Evolutionary conservation across 805 yeast genomes (phyloP).

Genomic region (Candida loeiensis): DNA sequence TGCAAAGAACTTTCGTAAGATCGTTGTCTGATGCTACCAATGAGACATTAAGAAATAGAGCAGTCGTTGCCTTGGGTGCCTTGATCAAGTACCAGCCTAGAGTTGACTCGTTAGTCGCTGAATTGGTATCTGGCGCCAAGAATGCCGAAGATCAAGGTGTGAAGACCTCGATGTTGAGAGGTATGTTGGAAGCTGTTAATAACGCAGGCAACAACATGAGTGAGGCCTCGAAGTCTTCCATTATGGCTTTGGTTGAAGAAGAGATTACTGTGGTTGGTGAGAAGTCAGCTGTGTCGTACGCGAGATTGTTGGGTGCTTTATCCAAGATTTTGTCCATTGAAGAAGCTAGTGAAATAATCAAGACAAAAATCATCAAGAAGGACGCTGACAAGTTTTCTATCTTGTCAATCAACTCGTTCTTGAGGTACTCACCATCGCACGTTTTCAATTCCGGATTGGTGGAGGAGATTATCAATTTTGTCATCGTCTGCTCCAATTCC

Average conservation of each 20-base stretch:
- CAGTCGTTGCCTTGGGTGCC: slow-evolving; percentile 87
- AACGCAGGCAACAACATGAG: slow-evolving; percentile 77
- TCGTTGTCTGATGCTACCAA: slow-evolving; percentile 76
- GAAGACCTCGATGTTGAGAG: slow-evolving; percentile 80
- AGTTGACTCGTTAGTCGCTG: slow-evolving; percentile 87
- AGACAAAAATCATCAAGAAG: slow-evolving; percentile 52
- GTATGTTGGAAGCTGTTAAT: slow-evolving; percentile 74
- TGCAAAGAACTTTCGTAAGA: slow-evolving; percentile 94
- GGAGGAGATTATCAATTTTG: slow-evolving; percentile 46
- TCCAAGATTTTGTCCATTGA: slow-evolving; percentile 61
- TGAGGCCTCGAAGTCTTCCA: slow-evolving; percentile 64
- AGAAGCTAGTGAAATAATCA: slow-evolving; percentile 60
- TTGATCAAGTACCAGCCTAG: slow-evolving; percentile 87
- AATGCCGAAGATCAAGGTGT: slow-evolving; percentile 65
- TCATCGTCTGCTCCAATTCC: slow-evolving; percentile 43
- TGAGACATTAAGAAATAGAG: slow-evolving; percentile 71
- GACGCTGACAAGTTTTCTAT: slow-evolving; percentile 54
- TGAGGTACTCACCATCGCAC: slow-evolving; percentile 70
- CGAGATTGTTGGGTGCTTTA: slow-evolving; percentile 72
- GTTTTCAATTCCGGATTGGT: slow-evolving; percentile 52
- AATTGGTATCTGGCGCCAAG: slow-evolving; percentile 73
- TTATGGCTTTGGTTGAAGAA: slow-evolving; percentile 70
- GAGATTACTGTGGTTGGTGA: slow-evolving; percentile 55
- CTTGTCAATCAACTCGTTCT: slow-evolving; percentile 72
- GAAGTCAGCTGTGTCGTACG: slow-evolving; percentile 69